A percentile compares a stretch with the other conserved stretches of the same genome.
phyloP scores from a whole-genome alignment of 2,329 filamentous ascomycete genomes.

The Penicillium sp. region DNA sequence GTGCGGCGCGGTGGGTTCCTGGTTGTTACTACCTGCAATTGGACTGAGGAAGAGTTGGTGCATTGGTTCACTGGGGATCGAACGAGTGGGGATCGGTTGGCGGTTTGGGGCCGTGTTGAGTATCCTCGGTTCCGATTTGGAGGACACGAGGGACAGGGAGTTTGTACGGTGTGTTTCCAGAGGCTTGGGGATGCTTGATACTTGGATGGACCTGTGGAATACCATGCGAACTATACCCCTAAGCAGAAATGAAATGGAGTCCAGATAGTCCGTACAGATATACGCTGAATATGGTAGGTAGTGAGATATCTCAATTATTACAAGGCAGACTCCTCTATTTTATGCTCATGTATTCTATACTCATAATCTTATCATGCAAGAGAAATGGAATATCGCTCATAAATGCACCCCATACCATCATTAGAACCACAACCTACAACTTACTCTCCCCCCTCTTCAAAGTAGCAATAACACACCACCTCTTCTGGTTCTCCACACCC shows the following conservation, averaged over 20 bases:
- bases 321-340: not conserved
- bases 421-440: not conserved
- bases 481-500: slow-evolving; percentile 50
- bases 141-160: slow-evolving; percentile 80
- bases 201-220: not conserved
- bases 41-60: slow-evolving; percentile 84
- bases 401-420: not conserved
- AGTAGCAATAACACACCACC: slow-evolving; percentile 57
- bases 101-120: slow-evolving; percentile 65
- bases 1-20: slow-evolving; percentile 71
- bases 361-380: not conserved
- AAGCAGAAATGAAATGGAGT: not conserved
- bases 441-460: slow-evolving; percentile 29
- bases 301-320: not conserved
- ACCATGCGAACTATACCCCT: not conserved
- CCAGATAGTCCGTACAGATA: not conserved
- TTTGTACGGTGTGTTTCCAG: slow-evolving; percentile 81
- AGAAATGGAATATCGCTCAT: not conserved
- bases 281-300: not conserved
- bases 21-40: slow-evolving; percentile 94
- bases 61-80: slow-evolving; percentile 66
- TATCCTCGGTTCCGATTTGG: slow-evolving; percentile 90
- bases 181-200: slow-evolving; percentile 36
- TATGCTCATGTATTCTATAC: not conserved
- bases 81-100: slow-evolving; percentile 47